Conservation (phyloP, 306 rosid species). For the Medicago ruthenica region DNA sequence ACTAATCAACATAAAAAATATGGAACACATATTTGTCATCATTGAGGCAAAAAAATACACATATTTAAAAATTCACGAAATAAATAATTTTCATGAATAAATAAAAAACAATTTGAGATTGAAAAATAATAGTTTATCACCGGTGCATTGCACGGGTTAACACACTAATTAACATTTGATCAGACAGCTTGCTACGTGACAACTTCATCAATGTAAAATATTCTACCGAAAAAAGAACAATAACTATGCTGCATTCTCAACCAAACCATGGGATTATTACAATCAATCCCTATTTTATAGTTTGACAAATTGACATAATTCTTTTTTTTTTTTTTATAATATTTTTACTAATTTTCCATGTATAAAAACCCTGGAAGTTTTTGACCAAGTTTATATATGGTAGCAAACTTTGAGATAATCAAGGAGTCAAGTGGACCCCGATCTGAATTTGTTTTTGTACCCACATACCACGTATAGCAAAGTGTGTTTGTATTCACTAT, state of each 20-base stretch:
- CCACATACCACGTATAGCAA: background rate
- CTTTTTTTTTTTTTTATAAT: background rate
- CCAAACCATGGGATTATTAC: constrained; percentile 7
- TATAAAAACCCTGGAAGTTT: background rate
- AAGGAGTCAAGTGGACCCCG: background rate
- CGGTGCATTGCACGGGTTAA: too few relatives aligned
- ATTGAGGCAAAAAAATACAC: too few relatives aligned
- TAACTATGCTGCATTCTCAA: constrained; percentile 13
- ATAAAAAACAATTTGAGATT: too few relatives aligned
- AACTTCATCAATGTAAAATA: constrained; percentile 2
- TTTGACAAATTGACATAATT: background rate
- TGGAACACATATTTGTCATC: too few relatives aligned
- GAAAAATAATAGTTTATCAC: too few relatives aligned
- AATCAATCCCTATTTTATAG: constrained; percentile 19
- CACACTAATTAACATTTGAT: background rate
- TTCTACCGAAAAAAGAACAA: background rate
- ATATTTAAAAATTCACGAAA: too few relatives aligned
- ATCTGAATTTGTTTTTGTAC: background rate
- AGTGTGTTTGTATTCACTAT: background rate
- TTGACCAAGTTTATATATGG: constrained; percentile 3
- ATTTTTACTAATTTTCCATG: too few relatives aligned
- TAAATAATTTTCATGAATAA: too few relatives aligned
- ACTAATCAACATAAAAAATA: too few relatives aligned
- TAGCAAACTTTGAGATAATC: constrained; percentile 5
- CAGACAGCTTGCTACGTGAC: background rate